These are phyloP conservation scores for Kalaharituber pfeilii DNA, from an alignment of 2,329 filamentous ascomycete genomes.

Conservation along the genomic window DNA sequence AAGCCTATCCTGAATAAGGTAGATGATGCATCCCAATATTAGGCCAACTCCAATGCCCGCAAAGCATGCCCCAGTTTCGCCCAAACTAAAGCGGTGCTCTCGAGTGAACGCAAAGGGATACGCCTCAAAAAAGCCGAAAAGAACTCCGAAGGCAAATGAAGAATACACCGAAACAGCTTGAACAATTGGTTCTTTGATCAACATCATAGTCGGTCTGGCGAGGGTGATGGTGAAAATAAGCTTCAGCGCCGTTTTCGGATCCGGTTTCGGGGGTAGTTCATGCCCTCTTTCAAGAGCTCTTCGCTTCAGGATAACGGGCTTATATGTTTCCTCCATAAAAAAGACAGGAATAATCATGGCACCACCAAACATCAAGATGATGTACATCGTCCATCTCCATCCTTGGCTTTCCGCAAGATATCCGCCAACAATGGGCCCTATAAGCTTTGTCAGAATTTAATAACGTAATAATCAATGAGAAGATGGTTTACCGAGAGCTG, in stretches of 20 bases:
- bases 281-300: slow-evolving; percentile 40
- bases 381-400: slow-evolving; percentile 57
- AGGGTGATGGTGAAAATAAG: slow-evolving; percentile 53
- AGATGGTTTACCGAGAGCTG: slow-evolving; percentile 12
- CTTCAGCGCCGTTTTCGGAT: slow-evolving; percentile 32
- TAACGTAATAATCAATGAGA: background rate
- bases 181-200: slow-evolving; percentile 54
- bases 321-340: slow-evolving; percentile 49
- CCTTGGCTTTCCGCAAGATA: slow-evolving; percentile 25
- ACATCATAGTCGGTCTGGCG: slow-evolving; percentile 55
- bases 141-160: slow-evolving; percentile 49
- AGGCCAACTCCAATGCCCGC: slow-evolving; percentile 17
- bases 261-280: slow-evolving; percentile 31
- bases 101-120: slow-evolving; percentile 52
- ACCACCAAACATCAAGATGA: slow-evolving; percentile 51
- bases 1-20: slow-evolving; percentile 16
- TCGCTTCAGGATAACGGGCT: slow-evolving; percentile 39
- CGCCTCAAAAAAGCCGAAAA: slow-evolving; percentile 61
- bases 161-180: slow-evolving; percentile 52
- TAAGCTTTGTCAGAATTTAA: slow-evolving; percentile 5
- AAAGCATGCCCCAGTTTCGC: slow-evolving; percentile 15
- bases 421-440: slow-evolving; percentile 21
- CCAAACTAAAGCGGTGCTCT: slow-evolving; percentile 41
- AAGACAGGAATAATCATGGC: slow-evolving; percentile 41
- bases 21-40: slow-evolving; percentile 15